These are phyloP conservation scores for Diaporthe amygdali DNA, from an alignment of 2,329 filamentous ascomycete species.

Conservation along the genomic window DNA sequence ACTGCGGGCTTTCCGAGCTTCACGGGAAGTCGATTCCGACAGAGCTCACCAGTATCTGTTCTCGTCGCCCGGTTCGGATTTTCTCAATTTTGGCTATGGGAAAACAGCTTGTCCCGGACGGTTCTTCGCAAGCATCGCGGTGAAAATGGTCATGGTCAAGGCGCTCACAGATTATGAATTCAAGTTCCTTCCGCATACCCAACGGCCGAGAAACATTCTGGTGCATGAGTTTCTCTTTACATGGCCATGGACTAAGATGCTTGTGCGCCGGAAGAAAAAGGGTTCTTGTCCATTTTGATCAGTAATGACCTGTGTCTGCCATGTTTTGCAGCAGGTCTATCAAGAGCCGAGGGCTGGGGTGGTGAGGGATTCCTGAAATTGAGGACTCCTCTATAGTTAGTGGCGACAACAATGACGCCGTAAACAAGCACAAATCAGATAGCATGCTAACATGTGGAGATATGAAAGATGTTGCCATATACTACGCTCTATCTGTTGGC, in stretches of 20 bases:
- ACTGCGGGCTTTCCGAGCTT: conserved; percentile 38
- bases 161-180: conserved; percentile 36
- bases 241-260: conserved; percentile 25
- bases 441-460: too few relatives aligned
- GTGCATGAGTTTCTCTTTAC: conserved; percentile 32
- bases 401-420: too few relatives aligned
- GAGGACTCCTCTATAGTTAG: too few relatives aligned
- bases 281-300: background rate
- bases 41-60: background rate
- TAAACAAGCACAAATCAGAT: too few relatives aligned
- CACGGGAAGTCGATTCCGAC: conserved; percentile 26
- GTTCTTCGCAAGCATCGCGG: conserved; percentile 35
- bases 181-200: conserved; percentile 27
- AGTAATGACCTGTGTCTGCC: background rate
- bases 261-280: conserved; percentile 9
- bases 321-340: background rate
- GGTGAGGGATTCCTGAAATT: too few relatives aligned
- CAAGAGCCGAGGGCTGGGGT: background rate
- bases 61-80: conserved; percentile 33
- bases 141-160: conserved; percentile 37
- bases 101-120: conserved; percentile 39
- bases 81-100: conserved; percentile 43
- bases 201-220: conserved; percentile 28
- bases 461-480: too few relatives aligned
- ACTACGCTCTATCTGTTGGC: too few relatives aligned